Conservation (phyloP, 805 yeast genomes). For the Limtongia smithiae region DNA sequence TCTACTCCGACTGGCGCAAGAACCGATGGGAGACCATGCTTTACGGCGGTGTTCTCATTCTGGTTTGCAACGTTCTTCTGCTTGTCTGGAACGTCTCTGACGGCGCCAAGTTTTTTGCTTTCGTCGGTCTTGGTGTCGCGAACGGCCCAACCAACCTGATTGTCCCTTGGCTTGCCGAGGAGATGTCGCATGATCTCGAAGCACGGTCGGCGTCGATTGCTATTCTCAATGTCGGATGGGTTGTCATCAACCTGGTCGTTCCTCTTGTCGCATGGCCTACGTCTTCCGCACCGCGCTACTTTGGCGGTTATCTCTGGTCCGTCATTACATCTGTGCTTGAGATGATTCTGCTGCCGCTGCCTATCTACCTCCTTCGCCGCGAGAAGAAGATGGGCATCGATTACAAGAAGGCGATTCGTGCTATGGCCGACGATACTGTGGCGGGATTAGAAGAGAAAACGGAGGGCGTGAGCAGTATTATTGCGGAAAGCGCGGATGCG, state of each 20-base stretch:
- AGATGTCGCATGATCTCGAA: conserved; percentile 20
- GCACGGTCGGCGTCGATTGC: conserved; percentile 25
- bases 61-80: conserved; percentile 43
- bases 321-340: conserved; percentile 14
- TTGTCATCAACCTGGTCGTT: conserved; percentile 21
- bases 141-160: conserved; percentile 24
- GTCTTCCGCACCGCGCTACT: conserved; percentile 10
- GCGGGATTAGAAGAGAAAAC: conserved; percentile 7
- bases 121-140: conserved; percentile 29
- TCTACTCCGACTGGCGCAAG: conserved; percentile 44
- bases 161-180: conserved; percentile 24
- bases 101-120: conserved; percentile 59
- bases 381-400: conserved; percentile 15
- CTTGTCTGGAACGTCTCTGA: conserved; percentile 57
- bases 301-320: conserved; percentile 21
- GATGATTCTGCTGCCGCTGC: conserved; percentile 15
- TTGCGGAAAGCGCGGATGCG: neutral
- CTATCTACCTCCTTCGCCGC: conserved; percentile 12
- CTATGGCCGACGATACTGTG: neutral
- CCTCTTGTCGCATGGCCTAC: conserved; percentile 24
- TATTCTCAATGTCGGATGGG: conserved; percentile 26
- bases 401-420: neutral
- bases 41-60: conserved; percentile 17
- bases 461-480: neutral
- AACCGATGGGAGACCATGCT: conserved; percentile 18